These are phyloP conservation scores for Tetracentron sinense DNA, from an alignment of 164 flowering plant species.

Conservation along the genomic window DNA sequence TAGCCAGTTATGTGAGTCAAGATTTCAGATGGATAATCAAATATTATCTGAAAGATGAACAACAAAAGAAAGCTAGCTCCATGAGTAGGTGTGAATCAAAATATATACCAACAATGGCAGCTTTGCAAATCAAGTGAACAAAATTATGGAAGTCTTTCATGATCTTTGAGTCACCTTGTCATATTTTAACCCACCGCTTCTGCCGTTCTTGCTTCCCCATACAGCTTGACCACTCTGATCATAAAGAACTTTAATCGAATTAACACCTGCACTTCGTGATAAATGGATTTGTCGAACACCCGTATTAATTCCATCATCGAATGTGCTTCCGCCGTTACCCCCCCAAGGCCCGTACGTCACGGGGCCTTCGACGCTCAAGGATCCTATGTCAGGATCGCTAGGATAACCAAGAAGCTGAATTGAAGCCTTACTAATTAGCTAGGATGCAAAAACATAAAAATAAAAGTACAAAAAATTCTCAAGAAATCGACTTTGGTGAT, in stretches of 20 bases:
- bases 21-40: constrained; percentile 67
- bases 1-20: constrained; percentile 67
- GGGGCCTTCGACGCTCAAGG: constrained; percentile 25
- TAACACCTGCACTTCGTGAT: constrained; percentile 52
- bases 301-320: constrained; percentile 61
- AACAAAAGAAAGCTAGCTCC: no score
- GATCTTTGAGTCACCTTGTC: constrained; percentile 46
- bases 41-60: constrained; percentile 40
- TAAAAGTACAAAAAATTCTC: no score
- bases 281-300: constrained; percentile 67
- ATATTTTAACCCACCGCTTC: constrained; percentile 46
- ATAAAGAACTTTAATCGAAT: constrained; percentile 58
- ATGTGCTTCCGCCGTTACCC: constrained; percentile 63
- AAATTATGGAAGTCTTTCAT: no score
- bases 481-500: no score
- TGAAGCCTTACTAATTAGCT: no score
- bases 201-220: constrained; percentile 79
- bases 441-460: no score
- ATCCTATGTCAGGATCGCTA: constrained; percentile 14
- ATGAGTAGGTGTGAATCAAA: no score
- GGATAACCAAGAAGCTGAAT: constrained; percentile 8
- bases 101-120: no score
- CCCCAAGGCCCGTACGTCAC: constrained; percentile 82
- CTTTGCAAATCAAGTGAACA: no score
- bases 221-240: constrained; percentile 47